These are phyloP conservation scores for Populus euphratica DNA, from an alignment of 345 rosid genomes.

Conservation along the genomic window DNA sequence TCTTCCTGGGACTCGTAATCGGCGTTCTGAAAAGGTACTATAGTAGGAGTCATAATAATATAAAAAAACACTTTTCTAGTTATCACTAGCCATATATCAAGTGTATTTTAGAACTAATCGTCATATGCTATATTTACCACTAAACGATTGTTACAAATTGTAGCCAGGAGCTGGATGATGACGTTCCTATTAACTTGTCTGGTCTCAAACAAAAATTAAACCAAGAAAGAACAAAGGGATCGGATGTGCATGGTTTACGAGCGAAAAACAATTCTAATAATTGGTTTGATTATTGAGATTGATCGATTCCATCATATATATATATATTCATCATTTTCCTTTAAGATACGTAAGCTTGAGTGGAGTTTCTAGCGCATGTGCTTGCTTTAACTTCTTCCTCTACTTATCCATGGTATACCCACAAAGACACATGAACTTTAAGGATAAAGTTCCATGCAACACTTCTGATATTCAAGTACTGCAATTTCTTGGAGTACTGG, in stretches of 20 bases:
- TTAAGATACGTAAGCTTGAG: not conserved
- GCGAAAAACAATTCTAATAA: not conserved
- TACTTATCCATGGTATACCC: not conserved
- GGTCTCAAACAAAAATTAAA: not conserved
- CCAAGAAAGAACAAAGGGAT: not conserved
- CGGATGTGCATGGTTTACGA: not conserved
- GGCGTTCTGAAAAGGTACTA: conserved; percentile 64
- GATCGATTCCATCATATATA: not conserved
- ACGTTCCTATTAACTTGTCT: not conserved
- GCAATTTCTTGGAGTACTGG: not conserved
- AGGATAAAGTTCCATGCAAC: not conserved
- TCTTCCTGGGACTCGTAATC: conserved; percentile 69
- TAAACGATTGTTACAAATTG: not conserved
- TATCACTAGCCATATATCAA: not conserved
- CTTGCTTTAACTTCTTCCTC: not conserved
- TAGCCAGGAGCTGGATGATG: not conserved
- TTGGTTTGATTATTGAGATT: not conserved
- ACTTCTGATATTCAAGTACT: not conserved
- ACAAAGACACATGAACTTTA: not conserved
- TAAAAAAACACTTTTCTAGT: not conserved
- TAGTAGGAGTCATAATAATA: not conserved
- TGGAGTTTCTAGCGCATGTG: not conserved
- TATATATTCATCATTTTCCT: not conserved
- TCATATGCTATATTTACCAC: not conserved
- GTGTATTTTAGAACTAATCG: too few species aligned